Conservation (phyloP, 2,329 filamentous ascomycete species). For the Torrubiella hemipterigena region DNA sequence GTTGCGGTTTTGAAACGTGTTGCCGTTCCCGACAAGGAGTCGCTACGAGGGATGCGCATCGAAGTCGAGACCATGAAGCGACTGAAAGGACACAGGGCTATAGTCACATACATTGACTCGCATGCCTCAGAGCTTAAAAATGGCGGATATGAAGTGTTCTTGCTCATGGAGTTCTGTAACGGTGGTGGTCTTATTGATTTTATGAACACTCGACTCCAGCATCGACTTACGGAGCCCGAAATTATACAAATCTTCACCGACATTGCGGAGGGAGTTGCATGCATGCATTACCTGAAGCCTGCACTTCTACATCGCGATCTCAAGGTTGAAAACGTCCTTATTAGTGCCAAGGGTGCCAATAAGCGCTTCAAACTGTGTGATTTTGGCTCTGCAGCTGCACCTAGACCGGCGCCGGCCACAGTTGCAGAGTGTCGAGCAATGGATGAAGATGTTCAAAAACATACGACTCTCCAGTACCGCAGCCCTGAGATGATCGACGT, state of each 20-base stretch:
- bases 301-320: conserved; percentile 85
- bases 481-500: conserved; percentile 99
- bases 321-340: conserved; percentile 97
- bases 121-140: conserved; percentile 89
- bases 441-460: conserved; percentile 93
- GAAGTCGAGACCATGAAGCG: conserved; percentile 99
- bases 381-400: conserved; percentile 84
- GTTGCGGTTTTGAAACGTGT: conserved; percentile 86
- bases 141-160: conserved; percentile 92
- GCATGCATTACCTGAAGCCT: conserved; percentile 98
- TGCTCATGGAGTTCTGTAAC: conserved; percentile 96
- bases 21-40: conserved; percentile 90
- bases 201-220: conserved; percentile 96
- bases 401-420: conserved; percentile 72
- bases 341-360: conserved; percentile 54
- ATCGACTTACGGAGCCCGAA: conserved; percentile 92
- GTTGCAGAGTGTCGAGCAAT: conserved; percentile 82
- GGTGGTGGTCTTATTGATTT: conserved; percentile 96
- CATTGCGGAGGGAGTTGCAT: conserved; percentile 89
- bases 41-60: conserved; percentile 88
- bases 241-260: conserved; percentile 95
- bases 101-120: conserved; percentile 97
- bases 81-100: conserved; percentile 88
- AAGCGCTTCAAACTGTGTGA: conserved; percentile 92
- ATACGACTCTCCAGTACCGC: conserved; percentile 93